These are phyloP conservation scores for Giardia muris DNA, from an alignment of 208 protist genomes.

Conservation along the genomic window DNA sequence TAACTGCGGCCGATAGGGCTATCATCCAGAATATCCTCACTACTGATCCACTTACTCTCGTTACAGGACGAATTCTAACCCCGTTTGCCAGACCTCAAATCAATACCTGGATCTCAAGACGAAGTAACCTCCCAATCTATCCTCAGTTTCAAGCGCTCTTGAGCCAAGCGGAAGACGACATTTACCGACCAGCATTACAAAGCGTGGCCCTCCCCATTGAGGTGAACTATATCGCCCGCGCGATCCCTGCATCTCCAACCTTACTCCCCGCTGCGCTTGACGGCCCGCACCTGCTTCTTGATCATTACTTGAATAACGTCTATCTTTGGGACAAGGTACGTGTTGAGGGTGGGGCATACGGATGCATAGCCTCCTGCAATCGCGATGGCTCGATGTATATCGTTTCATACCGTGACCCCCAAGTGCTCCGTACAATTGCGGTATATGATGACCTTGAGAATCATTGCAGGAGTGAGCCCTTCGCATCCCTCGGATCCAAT, in stretches of 20 bases:
- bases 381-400: neutral
- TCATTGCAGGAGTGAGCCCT: neutral
- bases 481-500: neutral
- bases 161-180: too few species aligned
- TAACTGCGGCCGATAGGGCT: neutral
- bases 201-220: neutral
- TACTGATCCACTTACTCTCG: neutral
- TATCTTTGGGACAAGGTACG: conserved; percentile 44
- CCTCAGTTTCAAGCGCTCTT: too few species aligned
- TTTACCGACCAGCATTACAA: too few species aligned
- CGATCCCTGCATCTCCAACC: neutral
- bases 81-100: too few species aligned
- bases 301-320: conserved; percentile 13
- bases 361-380: conserved; percentile 28
- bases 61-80: too few species aligned
- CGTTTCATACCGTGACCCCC: neutral
- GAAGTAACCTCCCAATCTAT: too few species aligned
- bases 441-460: neutral
- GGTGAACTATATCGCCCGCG: conserved; percentile 35
- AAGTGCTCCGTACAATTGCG: neutral
- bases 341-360: conserved; percentile 41
- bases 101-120: too few species aligned
- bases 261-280: neutral
- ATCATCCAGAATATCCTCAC: neutral
- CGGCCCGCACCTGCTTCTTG: neutral